Evolutionary conservation across 106 monocot genomes (phyloP), one percentile per base, ranked within the genome.

Genomic region (Apostasia shenzhenica): DNA sequence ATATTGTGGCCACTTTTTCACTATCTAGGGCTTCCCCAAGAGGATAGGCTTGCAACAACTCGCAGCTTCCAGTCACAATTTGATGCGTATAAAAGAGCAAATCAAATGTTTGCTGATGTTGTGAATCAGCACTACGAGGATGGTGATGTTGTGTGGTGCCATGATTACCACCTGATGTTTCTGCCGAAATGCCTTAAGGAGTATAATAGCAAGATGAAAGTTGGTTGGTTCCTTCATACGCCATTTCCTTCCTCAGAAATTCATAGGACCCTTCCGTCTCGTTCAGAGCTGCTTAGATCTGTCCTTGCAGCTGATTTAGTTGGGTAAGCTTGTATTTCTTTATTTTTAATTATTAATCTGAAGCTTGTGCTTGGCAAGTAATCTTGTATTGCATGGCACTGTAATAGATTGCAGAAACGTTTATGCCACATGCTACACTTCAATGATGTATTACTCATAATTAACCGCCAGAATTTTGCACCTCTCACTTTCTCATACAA

Each of bases 141-240:
- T 41, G 95, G 95, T 3, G 95, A 97, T 81, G 89, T 97, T n/a
- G 86, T 97, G 41, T 97, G 95, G 95, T 97, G 95, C 75, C 95
- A 97, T 73, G 95, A 97, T 72, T 97, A 97, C 67, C 95, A 97
- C 63, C 80, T 97, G 8, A 97, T 97, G 95, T 97, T 87, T 59
- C 89, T 97, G 43, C 95, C 95, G 0, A 92, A 89, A 73, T 97
- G 92, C 70, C 83, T 97, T 3, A 97, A 97, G 61, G 95, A 97
- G 11, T 75, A 86, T n/a, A 71, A 97, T 54, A 55, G 43, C 54
- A 68, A 4, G 53, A 68, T 68, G 68, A 68, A 94, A 75, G 93
- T 94, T 47, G 93, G 93, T 4, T 94, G 89, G 89, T 94, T 94
- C 59, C 89, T 94, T 55, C 93, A 94, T 68, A 94, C 93, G n/a